Conservation (phyloP, 2,329 filamentous ascomycete species). For the Colletotrichum sp. region DNA sequence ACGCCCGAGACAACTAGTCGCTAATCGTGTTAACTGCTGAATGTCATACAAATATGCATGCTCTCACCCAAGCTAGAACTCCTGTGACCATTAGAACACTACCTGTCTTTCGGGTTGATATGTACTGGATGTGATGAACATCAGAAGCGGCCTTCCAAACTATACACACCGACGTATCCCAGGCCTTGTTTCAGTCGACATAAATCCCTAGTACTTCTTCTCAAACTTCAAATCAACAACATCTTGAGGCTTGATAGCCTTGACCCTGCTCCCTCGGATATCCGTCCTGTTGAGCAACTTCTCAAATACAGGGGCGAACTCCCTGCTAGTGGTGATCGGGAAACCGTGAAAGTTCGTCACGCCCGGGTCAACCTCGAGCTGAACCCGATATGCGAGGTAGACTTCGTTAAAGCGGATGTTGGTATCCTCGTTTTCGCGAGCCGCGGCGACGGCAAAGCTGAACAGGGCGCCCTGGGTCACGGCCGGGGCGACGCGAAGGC, state of each 20-base stretch:
- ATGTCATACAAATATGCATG: too few relatives aligned
- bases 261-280: not conserved
- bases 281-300: constrained; percentile 2
- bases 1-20: not conserved
- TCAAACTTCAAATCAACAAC: not conserved
- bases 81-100: not conserved
- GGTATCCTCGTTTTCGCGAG: constrained; percentile 30
- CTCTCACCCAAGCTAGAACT: not conserved
- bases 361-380: constrained; percentile 24
- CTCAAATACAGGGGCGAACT: constrained; percentile 4
- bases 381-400: constrained; percentile 35
- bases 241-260: not conserved
- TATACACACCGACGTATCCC: not conserved
- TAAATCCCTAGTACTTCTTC: not conserved
- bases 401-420: constrained; percentile 45
- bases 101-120: not conserved
- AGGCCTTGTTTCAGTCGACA: not conserved
- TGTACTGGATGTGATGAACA: not conserved
- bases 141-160: not conserved
- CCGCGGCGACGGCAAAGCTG: constrained; percentile 34
- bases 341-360: not conserved
- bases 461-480: constrained; percentile 40
- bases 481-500: constrained; percentile 23
- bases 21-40: not conserved
- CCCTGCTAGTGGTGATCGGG: not conserved